A percentile compares a stretch with the other conserved stretches of the same genome.
These are phyloP conservation scores for Picea mariana DNA, from an alignment of 83 land plant species.

Conservation along the genomic window DNA sequence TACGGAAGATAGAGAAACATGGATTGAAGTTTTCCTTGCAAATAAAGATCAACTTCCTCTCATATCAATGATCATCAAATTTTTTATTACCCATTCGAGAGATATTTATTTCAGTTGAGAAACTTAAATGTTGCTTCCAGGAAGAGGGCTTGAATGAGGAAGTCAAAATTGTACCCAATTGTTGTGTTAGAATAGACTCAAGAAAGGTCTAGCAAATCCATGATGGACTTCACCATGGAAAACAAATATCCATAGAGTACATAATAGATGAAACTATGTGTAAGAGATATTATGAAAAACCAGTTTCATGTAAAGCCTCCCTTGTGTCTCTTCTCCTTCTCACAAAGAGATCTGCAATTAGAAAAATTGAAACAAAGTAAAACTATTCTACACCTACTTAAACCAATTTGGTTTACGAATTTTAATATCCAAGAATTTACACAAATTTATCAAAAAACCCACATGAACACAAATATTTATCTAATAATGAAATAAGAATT, in stretches of 20 bases:
- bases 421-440: no score
- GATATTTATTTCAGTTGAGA: no score
- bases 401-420: not conserved
- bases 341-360: conserved; percentile 73
- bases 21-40: no score
- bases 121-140: no score
- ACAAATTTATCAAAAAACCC: no score
- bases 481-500: no score
- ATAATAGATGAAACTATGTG: conserved; percentile 77
- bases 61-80: no score
- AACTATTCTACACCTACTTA: not conserved
- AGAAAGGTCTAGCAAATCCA: conserved; percentile 85
- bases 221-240: conserved; percentile 68
- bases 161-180: conserved; percentile 55
- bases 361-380: not conserved
- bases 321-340: conserved; percentile 58
- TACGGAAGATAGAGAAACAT: no score
- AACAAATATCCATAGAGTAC: conserved; percentile 80
- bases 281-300: conserved; percentile 69
- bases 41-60: no score
- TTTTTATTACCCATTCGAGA: no score
- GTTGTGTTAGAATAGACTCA: conserved; percentile 64
- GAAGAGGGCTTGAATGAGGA: no score
- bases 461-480: no score
- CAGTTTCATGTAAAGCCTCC: conserved; percentile 63